Evolutionary conservation across 2,329 filamentous ascomycete genomes (phyloP).

Genomic region (Pseudomassariella vexata): DNA sequence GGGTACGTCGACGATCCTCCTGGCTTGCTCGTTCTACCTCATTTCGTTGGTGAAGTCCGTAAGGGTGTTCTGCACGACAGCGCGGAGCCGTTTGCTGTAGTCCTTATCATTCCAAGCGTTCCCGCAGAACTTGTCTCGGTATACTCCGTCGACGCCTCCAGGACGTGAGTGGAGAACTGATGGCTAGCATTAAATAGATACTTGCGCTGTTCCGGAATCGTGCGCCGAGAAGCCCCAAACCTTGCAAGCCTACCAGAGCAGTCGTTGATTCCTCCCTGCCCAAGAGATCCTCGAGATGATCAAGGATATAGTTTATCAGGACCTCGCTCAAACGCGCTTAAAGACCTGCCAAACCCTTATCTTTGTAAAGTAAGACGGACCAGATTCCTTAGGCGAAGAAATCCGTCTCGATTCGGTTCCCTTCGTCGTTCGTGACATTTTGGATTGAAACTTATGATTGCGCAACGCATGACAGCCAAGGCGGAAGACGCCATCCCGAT

Average conservation of each 20-base stretch:
- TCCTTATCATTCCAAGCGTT: constrained; percentile 10
- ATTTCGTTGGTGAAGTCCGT: constrained; percentile 17
- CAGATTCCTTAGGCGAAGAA: constrained; percentile 13
- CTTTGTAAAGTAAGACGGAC: constrained; percentile 6
- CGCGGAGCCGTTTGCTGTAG: constrained; percentile 16
- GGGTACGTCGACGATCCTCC: constrained; percentile 6
- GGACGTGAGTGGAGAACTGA: constrained; percentile 18
- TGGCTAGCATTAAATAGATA: constrained; percentile 23
- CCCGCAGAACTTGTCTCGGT: constrained; percentile 23
- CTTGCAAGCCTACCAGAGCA: constrained; percentile 16
- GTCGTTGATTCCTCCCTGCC: constrained; percentile 20
- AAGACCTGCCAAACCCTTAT: constrained; percentile 16
- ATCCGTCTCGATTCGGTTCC: constrained; percentile 6
- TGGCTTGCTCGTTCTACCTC: constrained; percentile 14
- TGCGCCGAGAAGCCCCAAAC: constrained; percentile 17
- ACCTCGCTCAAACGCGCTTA: constrained; percentile 18
- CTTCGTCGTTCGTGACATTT: constrained; percentile 8
- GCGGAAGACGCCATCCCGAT: constrained; percentile 36
- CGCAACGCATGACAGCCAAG: constrained; percentile 47
- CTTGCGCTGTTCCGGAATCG: constrained; percentile 18
- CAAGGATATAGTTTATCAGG: constrained; percentile 21
- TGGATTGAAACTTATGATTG: constrained; percentile 24
- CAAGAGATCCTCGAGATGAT: constrained; percentile 23
- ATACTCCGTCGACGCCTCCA: constrained; percentile 21
- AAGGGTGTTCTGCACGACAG: constrained; percentile 18